phyloP scores from a whole-genome alignment of 2,329 filamentous ascomycete species.

The Stachybotrys elegans region DNA sequence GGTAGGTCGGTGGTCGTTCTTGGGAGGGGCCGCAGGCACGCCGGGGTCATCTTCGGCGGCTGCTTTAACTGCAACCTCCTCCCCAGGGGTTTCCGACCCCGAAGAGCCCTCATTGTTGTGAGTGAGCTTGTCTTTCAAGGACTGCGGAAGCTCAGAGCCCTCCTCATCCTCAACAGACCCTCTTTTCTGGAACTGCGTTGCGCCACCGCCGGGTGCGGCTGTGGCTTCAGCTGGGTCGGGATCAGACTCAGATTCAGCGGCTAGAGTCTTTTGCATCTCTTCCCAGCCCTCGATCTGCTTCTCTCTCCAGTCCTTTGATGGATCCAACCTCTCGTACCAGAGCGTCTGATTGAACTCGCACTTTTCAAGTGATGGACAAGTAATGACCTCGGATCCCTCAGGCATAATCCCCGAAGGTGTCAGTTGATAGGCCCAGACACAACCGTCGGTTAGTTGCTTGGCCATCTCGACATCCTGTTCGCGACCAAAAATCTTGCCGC shows the following conservation, averaged over 20 bases:
- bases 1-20: conserved; percentile 6
- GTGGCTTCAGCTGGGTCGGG: not conserved
- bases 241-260: no score
- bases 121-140: conserved; percentile 25
- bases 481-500: conserved; percentile 55
- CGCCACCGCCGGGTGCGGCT: not conserved
- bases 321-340: conserved; percentile 47
- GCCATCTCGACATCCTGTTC: conserved; percentile 58
- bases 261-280: conserved; percentile 19
- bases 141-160: conserved; percentile 24
- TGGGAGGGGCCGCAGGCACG: conserved; percentile 6
- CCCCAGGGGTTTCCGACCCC: no score
- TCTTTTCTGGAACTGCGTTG: not conserved
- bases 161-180: conserved; percentile 10
- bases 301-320: conserved; percentile 36
- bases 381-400: conserved; percentile 39
- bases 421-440: conserved; percentile 63
- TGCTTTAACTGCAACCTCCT: no score
- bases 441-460: conserved; percentile 60
- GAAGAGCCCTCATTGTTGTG: no score
- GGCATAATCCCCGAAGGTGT: conserved; percentile 62
- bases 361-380: conserved; percentile 40
- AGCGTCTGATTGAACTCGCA: conserved; percentile 48
- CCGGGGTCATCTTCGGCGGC: no score
- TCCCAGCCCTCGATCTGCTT: conserved; percentile 39